These are phyloP conservation scores for Linum usitatissimum DNA, from an alignment of 345 rosid genomes.

Conservation along the genomic window DNA sequence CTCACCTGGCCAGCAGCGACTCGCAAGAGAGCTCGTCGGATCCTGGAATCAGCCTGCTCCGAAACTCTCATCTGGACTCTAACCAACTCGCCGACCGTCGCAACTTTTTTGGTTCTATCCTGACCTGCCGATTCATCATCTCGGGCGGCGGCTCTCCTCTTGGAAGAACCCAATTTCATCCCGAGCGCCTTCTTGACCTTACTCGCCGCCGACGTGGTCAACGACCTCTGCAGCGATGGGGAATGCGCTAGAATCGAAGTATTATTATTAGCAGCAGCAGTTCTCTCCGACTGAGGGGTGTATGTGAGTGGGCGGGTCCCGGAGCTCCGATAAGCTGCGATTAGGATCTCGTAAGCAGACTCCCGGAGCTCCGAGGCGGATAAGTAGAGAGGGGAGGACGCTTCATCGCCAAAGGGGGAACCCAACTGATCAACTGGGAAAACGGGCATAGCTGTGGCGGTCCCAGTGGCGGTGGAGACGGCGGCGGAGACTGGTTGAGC, in stretches of 20 bases:
- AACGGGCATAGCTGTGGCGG: conserved; percentile 1
- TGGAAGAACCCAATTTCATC: conserved; percentile 20
- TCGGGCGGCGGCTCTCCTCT: conserved; percentile 18
- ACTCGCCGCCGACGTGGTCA: conserved; percentile 23
- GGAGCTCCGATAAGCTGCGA: conserved; percentile 23
- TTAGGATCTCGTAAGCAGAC: conserved; percentile 23
- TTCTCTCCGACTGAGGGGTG: conserved; percentile 18
- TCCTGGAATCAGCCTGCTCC: conserved; percentile 25
- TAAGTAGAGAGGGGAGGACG: conserved; percentile 5
- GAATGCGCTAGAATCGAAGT: neutral
- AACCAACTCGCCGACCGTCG: conserved; percentile 30
- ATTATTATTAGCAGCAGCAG: neutral
- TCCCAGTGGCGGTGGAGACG: neutral
- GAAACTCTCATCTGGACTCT: conserved; percentile 26
- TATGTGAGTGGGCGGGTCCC: conserved; percentile 21
- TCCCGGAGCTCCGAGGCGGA: conserved; percentile 20
- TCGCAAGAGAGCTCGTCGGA: conserved; percentile 22
- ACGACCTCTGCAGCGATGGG: conserved; percentile 21
- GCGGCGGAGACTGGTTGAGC: neutral
- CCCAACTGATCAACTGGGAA: conserved; percentile 9
- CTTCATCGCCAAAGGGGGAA: conserved; percentile 14
- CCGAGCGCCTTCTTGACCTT: conserved; percentile 25
- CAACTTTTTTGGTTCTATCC: conserved; percentile 36
- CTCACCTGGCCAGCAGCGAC: conserved; percentile 26
- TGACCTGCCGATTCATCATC: conserved; percentile 13